A percentile compares a stretch with the other conserved stretches of the same genome.
Evolutionary conservation across 2,329 filamentous ascomycete species (phyloP).

Genomic region (Colletotrichum tamarilloi): DNA sequence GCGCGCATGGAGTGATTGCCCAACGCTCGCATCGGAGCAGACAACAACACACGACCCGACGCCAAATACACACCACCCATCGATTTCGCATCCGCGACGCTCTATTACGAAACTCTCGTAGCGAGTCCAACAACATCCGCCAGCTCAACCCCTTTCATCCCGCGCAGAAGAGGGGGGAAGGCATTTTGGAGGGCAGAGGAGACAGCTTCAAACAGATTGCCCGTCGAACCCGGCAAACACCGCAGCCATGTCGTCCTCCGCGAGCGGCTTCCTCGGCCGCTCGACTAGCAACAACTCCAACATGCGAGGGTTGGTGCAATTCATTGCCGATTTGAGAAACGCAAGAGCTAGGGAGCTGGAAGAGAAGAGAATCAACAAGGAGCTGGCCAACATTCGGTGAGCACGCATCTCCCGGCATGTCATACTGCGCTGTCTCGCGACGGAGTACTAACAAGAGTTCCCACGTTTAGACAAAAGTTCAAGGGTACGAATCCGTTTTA

Average conservation of each 20-base stretch:
- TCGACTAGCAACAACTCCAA: slow-evolving; percentile 74
- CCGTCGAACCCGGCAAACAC: neutral
- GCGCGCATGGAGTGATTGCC: slow-evolving; percentile 34
- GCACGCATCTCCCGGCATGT: slow-evolving; percentile 43
- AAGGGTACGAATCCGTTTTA: slow-evolving; percentile 67
- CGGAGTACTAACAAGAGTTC: slow-evolving; percentile 15
- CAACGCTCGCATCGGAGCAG: slow-evolving; percentile 25
- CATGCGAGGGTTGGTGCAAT: slow-evolving; percentile 91
- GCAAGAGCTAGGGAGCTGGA: slow-evolving; percentile 94
- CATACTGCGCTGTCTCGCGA: slow-evolving; percentile 24
- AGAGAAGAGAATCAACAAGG: slow-evolving; percentile 99
- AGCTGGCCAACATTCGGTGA: slow-evolving; percentile 93
- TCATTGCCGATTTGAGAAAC: slow-evolving; percentile 96
- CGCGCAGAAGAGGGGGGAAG: slow-evolving; percentile 3
- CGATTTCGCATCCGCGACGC: slow-evolving; percentile 12
- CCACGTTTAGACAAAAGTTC: slow-evolving; percentile 81
- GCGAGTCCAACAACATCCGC: slow-evolving; percentile 4
- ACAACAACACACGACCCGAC: neutral
- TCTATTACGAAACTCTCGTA: neutral
- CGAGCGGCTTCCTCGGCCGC: slow-evolving; percentile 72
- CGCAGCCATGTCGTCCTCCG: slow-evolving; percentile 64
- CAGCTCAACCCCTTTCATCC: neutral
- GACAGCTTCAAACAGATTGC: neutral
- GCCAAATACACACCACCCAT: neutral
- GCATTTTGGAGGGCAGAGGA: neutral